Evolutionary conservation across 1,139 yeast genomes (phyloP).

Genomic region (Yamadazyma dushanensis): DNA sequence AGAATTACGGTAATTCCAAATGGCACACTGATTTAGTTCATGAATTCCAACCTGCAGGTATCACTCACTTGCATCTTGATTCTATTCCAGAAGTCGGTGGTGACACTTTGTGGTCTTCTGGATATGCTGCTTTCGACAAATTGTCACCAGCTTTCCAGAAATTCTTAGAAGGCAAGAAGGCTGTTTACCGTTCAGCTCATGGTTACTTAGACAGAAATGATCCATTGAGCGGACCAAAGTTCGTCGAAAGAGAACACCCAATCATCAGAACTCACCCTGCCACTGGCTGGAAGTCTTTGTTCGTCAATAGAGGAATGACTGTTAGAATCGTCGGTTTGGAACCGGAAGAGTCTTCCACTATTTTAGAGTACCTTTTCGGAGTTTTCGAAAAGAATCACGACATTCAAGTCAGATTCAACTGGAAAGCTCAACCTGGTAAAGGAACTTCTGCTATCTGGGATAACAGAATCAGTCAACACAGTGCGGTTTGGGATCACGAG

Average conservation of each 20-base stretch:
- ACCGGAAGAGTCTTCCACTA: constrained; percentile 30
- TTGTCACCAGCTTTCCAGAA: constrained; percentile 36
- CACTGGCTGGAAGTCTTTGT: constrained; percentile 43
- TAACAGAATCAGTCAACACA: constrained; percentile 53
- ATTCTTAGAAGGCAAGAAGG: constrained; percentile 40
- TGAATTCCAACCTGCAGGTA: constrained; percentile 40
- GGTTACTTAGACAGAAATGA: constrained; percentile 32
- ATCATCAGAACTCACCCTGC: constrained; percentile 44
- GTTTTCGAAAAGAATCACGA: constrained; percentile 38
- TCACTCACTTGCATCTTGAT: constrained; percentile 38
- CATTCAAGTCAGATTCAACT: constrained; percentile 54
- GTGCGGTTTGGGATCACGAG: constrained; percentile 53
- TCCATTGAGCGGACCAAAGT: constrained; percentile 35
- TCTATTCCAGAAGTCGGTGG: constrained; percentile 38
- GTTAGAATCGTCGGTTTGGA: constrained; percentile 19
- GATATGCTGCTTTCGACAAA: constrained; percentile 40
- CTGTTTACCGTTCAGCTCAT: constrained; percentile 36
- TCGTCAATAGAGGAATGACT: constrained; percentile 28
- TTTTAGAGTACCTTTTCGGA: constrained; percentile 34
- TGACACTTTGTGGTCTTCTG: constrained; percentile 38
- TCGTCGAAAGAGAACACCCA: constrained; percentile 41
- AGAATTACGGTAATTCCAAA: constrained; percentile 31
- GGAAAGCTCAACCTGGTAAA: constrained; percentile 48
- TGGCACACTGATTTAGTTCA: constrained; percentile 43
- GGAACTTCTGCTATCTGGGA: constrained; percentile 63